Evolutionary conservation across 192 early-diverging fungal species (phyloP).

Genomic region (Coemansia sp.): DNA sequence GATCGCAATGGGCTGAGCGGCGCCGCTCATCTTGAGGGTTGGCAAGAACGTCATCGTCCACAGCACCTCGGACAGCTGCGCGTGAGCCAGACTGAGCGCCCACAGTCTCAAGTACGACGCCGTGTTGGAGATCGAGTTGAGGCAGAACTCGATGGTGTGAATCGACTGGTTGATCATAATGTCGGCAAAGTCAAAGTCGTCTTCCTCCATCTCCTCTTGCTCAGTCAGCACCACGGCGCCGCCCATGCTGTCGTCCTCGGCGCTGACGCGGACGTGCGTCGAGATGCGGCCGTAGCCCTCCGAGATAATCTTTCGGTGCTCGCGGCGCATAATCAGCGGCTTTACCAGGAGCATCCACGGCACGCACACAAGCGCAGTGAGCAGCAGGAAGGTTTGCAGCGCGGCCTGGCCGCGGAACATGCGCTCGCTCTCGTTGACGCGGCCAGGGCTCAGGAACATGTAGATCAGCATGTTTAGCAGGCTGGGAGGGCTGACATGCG

Average conservation of each 20-base stretch:
- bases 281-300: conserved; percentile 76
- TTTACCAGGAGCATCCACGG: conserved; percentile 98
- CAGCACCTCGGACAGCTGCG: conserved; percentile 95
- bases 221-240: conserved; percentile 60
- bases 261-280: conserved; percentile 56
- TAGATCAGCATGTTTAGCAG: conserved; percentile 99
- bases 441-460: conserved; percentile 97
- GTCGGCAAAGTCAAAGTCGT: conserved; percentile 93
- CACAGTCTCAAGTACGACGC: conserved; percentile 98
- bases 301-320: conserved; percentile 75
- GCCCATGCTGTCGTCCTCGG: conserved; percentile 48
- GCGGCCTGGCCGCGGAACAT: conserved; percentile 87
- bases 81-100: conserved; percentile 97
- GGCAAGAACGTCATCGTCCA: conserved; percentile 86
- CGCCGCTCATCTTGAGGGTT: conserved; percentile 50
- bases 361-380: conserved; percentile 86
- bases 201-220: conserved; percentile 70
- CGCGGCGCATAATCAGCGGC: conserved; percentile 81
- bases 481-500: conserved; percentile 80
- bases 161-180: conserved; percentile 97
- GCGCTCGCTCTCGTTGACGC: conserved; percentile 64
- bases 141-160: conserved; percentile 98
- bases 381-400: conserved; percentile 80
- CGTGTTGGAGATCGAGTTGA: conserved; percentile 96
- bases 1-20: conserved; percentile 70